Base-by-base conservation (phyloP, 2,329 filamentous ascomycete genomes). In the Ophiostoma piceae region DNA sequence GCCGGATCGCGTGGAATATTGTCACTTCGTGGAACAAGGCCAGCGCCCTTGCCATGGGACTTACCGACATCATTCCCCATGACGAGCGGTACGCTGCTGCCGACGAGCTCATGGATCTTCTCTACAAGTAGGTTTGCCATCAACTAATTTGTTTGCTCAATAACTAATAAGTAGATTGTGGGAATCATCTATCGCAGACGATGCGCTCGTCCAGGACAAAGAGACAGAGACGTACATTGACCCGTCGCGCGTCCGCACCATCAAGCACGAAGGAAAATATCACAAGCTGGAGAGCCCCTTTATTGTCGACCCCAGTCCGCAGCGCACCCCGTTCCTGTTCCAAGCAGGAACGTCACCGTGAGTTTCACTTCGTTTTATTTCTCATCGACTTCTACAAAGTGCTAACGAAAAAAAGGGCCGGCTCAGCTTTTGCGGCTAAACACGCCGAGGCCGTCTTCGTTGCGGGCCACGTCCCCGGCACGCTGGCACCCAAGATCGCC, bases 1-100 rank as follows among this genome's bases (percentile, higher is more conserved):
- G 72, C 19, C 71, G 72, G n/a, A 57, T 73, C 2, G 70, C 47
- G 47, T 75, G 74, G 74, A 75, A 75, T 65, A 71, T 74, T 62
- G 74, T 75, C 8, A 75, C 74, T 1, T 67, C 62, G 37, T 74
- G 71, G 71, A 73, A 64, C 67, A 71, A 73, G 43, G 67, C 60
- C 35, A 69, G 67, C 8, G 73, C 72, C 19, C 68, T 66, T n/a
- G 71, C 71, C 3, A 68, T 73, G 7, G 74, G 74, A 41, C 62
- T 68, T 14, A 66, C 39, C 1, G 69, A 73, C 51, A 60, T 72
- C 8, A 62, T 73, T 14, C 69, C 71, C 1, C 74, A 75, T 51
- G 74, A 75, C 66, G 69, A 74, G 67, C 71, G 73, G 7, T 74
- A 75, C 32, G 71, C 60, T 14, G 66, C 68, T 2, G 74, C 74